phyloP scores from a whole-genome alignment of 305 asterid species.

The Plantago coronopus region DNA sequence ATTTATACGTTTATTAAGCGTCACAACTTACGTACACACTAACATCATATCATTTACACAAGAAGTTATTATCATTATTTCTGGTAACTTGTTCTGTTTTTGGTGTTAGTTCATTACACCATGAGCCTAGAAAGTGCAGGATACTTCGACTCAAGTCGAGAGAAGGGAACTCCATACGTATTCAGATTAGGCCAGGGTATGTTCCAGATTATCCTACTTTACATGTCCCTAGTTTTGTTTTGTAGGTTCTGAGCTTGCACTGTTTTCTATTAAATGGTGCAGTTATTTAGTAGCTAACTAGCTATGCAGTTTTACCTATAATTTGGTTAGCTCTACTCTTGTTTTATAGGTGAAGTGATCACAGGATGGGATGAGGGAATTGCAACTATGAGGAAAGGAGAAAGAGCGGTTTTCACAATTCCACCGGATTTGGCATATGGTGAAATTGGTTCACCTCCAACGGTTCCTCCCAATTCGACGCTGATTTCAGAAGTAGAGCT shows the following conservation, averaged over 20 bases:
- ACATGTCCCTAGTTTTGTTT: not conserved
- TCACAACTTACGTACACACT: not conserved
- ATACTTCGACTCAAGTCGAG: constrained; percentile 42
- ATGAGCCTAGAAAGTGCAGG: constrained; percentile 41
- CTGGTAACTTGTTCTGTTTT: constrained; percentile 6
- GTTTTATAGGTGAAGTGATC: constrained; percentile 51
- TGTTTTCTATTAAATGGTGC: not conserved
- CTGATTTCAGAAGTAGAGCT: constrained; percentile 49
- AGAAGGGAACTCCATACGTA: constrained; percentile 40
- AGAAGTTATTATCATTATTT: not conserved
- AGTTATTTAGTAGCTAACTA: not conserved
- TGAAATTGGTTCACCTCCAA: constrained; percentile 47
- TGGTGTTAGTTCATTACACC: constrained; percentile 49
- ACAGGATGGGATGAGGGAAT: constrained; percentile 67
- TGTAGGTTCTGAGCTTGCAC: not conserved
- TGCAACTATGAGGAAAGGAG: constrained; percentile 59
- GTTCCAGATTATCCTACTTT: constrained; percentile 12
- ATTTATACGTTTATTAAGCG: too few species aligned
- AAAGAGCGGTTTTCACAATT: constrained; percentile 48
- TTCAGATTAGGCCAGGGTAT: constrained; percentile 62
- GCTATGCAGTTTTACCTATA: not conserved
- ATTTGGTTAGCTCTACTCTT: not conserved
- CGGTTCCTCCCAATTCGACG: constrained; percentile 55
- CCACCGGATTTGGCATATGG: constrained; percentile 62
- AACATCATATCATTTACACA: not conserved